Evolutionary conservation across 2,329 filamentous ascomycete genomes (phyloP), one percentile per base, ranked within the genome.

Genomic region (Tolypocladium guangdongense): DNA sequence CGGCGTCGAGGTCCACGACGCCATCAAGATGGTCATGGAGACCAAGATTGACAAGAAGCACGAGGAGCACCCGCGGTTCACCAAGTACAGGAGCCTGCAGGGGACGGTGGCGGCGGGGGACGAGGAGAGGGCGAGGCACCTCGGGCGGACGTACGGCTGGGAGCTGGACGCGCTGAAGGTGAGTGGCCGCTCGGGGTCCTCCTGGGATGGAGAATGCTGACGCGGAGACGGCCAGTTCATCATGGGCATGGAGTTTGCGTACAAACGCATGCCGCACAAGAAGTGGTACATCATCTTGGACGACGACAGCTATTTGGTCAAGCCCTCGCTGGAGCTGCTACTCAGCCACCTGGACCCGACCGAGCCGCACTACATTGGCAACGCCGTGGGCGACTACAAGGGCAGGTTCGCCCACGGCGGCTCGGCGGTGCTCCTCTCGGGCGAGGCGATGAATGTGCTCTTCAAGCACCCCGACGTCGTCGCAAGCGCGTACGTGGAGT

Each of bases 211-310:
- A 7, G 18, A n/a, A 32, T 0, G 27, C 43, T 46, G 10, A 46
- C 43, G 1, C 10, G 27, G 8, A 14, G 18, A 14, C 43, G 20
- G 27, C 18, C 55, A 81, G 78, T 80, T 80, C 60, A 73, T 81
- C 51, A 73, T 77, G 41, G 75, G 77, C 45, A 73, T 82, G 58
- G 76, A 81, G 58, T 71, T 78, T 56, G 68, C 75, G 22, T 79
- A 75, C 67, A 64, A 69, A 39, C 69, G 66, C 18, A 68, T 80
- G 61, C 78, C 78, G 0, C 63, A 69, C 56, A 82, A 81, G 67
- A 78, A 79, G 61, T 82, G 79, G 79, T 82, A 81, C 60, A 63
- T 81, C 56, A 74, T 82, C 57, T 64, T 79, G 16, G 78, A 82
- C 63, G 79, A 82, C 63, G 78, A 82, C 61, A 82, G 77, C 1